Base-by-base conservation (phyloP, 768 basidiomycete species). In the Goffeauzyma gilvescens region DNA sequence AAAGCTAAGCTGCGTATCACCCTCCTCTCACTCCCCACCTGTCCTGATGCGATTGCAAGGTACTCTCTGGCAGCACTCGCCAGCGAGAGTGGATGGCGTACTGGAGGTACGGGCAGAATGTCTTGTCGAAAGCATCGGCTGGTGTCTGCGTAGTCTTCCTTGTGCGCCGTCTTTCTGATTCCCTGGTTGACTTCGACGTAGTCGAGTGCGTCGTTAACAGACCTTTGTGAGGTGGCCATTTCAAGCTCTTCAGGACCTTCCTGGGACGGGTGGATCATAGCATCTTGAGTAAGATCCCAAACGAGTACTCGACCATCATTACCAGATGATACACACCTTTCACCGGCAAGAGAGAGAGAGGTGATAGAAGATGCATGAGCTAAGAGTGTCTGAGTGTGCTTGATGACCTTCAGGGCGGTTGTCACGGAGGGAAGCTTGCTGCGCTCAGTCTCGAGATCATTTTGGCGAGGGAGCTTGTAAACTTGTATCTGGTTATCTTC, bases 401-500 rank as follows among this genome's bases (percentile, higher is more conserved):
- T 32, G 34, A 63, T 58, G 9, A 38, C 41, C 7, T 36, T 31
- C 13, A 26, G 5, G n/a, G 27, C 23, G 5, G 3, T 20, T 33
- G 8, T 36, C 32, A 12, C 14, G 8, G 21, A 28, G 14, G 7
- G 9, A 7, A 6, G 3, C 18, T 27, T 24, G 18, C 37, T 10
- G 6, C 10, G 5, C 26, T 6, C 20, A 13, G 22, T 25, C 8
- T 14, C 3, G 46, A 14, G 51, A 38, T 13, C 39, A 32, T 23
- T 42, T 35, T 6, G 49, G 33, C 3, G 46, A 10, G 59, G 58
- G 15, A 63, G 34, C 4, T 55, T 50, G 34, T 57, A 63, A 4
- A 63, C 62, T 38, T 63, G 55, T n/a, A 63, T 59, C 38, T 54
- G 55, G 38, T 59, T 57, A 22, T 58, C 62, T 13, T 49, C 50